Percentiles rank a stretch among this genome's conserved stretches.
Conservation (phyloP, 192 early-diverging fungal species). For the Podila verticillata region DNA sequence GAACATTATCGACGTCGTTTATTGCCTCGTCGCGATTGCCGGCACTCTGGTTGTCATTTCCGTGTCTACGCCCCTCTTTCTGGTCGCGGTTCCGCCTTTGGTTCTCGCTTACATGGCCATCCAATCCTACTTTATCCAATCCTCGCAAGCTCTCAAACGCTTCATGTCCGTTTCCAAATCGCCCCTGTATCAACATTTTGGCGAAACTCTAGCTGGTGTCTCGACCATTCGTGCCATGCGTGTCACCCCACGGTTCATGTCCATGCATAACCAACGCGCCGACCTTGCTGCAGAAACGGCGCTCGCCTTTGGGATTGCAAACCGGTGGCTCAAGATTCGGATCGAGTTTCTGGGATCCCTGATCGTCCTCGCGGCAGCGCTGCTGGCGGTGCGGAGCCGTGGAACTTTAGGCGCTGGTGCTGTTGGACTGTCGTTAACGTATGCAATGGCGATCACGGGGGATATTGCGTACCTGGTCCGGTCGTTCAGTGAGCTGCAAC, state of each 20-base stretch:
- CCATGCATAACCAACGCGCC: conserved; percentile 65
- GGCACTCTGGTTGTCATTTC: conserved; percentile 71
- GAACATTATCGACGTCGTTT: conserved; percentile 54
- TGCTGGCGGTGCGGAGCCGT: conserved; percentile 74
- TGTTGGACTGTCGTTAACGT: conserved; percentile 72
- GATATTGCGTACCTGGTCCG: conserved; percentile 85
- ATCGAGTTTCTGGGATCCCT: conserved; percentile 80
- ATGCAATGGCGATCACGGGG: conserved; percentile 79
- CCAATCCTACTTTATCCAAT: conserved; percentile 74
- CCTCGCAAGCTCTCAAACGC: conserved; percentile 84
- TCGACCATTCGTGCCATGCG: conserved; percentile 85
- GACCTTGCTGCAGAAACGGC: conserved; percentile 78
- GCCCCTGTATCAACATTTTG: conserved; percentile 82
- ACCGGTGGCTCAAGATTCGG: conserved; percentile 78
- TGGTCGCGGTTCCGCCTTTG: conserved; percentile 73
- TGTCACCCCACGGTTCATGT: conserved; percentile 75
- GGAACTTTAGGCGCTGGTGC: conserved; percentile 67
- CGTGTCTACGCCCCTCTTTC: conserved; percentile 70
- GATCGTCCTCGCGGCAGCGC: conserved; percentile 80
- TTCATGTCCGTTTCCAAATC: conserved; percentile 82
- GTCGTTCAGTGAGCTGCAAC: conserved; percentile 84
- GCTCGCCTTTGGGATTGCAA: conserved; percentile 69
- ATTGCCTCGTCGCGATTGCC: conserved; percentile 55
- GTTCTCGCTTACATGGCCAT: conserved; percentile 71
- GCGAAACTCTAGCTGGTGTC: conserved; percentile 79